Evolutionary conservation across 306 rosid genomes (phyloP).

Genomic region (Calophaca sinica): DNA sequence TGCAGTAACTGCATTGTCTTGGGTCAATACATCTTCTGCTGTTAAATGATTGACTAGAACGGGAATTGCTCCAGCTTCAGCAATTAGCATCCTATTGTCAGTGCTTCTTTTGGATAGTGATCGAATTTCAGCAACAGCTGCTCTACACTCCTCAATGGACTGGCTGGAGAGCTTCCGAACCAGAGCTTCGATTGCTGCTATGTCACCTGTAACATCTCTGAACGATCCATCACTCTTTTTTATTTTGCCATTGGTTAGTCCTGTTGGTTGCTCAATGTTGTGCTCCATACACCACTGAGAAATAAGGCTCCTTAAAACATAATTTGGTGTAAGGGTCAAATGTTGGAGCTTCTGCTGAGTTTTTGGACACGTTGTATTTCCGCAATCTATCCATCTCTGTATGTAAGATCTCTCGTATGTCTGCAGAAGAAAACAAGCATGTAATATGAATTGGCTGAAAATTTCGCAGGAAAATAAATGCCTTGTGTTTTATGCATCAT

Average conservation of each 20-base stretch:
- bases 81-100: conserved; percentile 88
- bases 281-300: conserved; percentile 84
- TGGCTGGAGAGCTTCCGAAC: conserved; percentile 78
- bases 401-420: conserved; percentile 95
- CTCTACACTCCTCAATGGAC: conserved; percentile 72
- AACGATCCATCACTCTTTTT: conserved; percentile 91
- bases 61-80: conserved; percentile 96
- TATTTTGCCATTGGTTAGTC: conserved; percentile 82
- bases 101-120: conserved; percentile 94
- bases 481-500: not conserved
- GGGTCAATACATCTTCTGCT: conserved; percentile 72
- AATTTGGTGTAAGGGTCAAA: conserved; percentile 86
- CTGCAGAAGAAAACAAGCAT: conserved; percentile 51
- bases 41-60: conserved; percentile 83
- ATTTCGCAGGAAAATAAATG: conserved; percentile 4
- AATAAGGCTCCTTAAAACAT: conserved; percentile 89
- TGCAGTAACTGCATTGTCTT: conserved; percentile 94
- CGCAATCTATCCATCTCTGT: conserved; percentile 98
- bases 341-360: conserved; percentile 95
- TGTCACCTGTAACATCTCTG: conserved; percentile 85
- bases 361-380: conserved; percentile 89
- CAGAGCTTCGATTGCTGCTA: conserved; percentile 73
- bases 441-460: conserved; percentile 30
- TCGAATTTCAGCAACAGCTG: conserved; percentile 81
- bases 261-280: conserved; percentile 86